These are phyloP conservation scores for Esteya vermicola DNA, from an alignment of 2,329 filamentous ascomycete genomes.

Conservation along the genomic window DNA sequence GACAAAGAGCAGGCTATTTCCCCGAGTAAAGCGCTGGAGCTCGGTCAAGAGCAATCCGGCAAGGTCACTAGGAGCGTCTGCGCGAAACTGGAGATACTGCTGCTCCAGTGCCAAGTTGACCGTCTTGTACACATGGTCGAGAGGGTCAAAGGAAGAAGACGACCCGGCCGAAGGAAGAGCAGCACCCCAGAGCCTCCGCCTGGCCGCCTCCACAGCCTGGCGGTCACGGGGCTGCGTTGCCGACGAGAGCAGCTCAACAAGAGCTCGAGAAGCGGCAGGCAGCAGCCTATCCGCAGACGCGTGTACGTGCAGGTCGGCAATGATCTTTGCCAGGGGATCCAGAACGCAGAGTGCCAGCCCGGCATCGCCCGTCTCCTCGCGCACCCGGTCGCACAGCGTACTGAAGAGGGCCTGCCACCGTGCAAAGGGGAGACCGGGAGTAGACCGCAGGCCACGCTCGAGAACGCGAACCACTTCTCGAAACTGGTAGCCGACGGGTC, in stretches of 20 bases:
- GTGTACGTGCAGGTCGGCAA: slow-evolving; percentile 24
- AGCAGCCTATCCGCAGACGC: slow-evolving; percentile 10
- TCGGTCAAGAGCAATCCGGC: slow-evolving; percentile 36
- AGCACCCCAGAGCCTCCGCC: slow-evolving; percentile 52
- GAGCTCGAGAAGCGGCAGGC: slow-evolving; percentile 18
- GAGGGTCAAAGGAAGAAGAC: slow-evolving; percentile 41
- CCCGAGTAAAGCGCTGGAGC: slow-evolving; percentile 35
- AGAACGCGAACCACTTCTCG: slow-evolving; percentile 56
- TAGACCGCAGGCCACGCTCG: slow-evolving; percentile 39
- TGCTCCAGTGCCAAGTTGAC: slow-evolving; percentile 35
- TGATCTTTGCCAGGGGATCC: slow-evolving; percentile 51
- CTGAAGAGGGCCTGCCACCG: slow-evolving; percentile 43
- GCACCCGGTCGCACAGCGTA: slow-evolving; percentile 39
- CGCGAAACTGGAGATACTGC: slow-evolving; percentile 31
- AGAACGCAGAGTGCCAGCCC: slow-evolving; percentile 52
- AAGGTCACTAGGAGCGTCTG: slow-evolving; percentile 8
- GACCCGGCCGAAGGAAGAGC: slow-evolving; percentile 22
- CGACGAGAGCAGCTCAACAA: slow-evolving; percentile 27
- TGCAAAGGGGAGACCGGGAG: slow-evolving; percentile 29
- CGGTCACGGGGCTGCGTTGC: slow-evolving; percentile 44
- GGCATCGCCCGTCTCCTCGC: slow-evolving; percentile 50
- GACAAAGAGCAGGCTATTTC: slow-evolving; percentile 33
- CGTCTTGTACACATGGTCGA: slow-evolving; percentile 51
- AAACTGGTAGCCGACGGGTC: slow-evolving; percentile 51
- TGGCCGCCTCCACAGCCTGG: slow-evolving; percentile 49